Evolutionary conservation across 169 alveolate genomes (phyloP), one percentile per base, ranked within the genome.

Genomic region (Plasmodium relictum): DNA sequence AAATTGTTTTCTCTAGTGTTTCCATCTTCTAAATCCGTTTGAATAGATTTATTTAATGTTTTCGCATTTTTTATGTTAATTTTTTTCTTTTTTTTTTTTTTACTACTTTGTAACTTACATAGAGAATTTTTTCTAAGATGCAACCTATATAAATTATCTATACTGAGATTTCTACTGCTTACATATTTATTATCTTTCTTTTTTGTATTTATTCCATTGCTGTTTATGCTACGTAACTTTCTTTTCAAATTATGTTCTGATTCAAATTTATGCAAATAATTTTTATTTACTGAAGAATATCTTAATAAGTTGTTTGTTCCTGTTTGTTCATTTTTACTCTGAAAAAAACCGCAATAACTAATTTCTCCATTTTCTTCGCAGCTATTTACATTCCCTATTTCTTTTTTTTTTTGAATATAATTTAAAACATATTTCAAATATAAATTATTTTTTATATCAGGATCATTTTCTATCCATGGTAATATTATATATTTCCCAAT

Each of bases 401-500:
- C 14, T 52, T 31, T 44, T 26, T 44, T 66, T 12, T 59, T 74
- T n/a, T 56, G 66, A 6, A 52, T 14, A 56, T 52, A 44, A 58
- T 73, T 80, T 26, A 76, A 73, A 26, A 70, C 92, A 65, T 86
- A 69, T 44, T 89, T 86, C 16, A 89, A 8, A 59, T 86, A 93
- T 37, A 90, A 56, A 48, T 93, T 93, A 26, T 88, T 73, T 62
- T 66, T 50, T 42, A 93, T 89, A 73, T 93, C 95, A 10, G 85
- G 88, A 50, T 93, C 95, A 31, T 89, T 89, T 18, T 92, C 95
- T 12, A 78, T 83, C 95, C 95, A 93, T 20, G 95, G 95, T 54
- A 93, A 39, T 73, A 93, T 93, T 66, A 91, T 66, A 37, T 87
- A 89, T 50, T 74, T 88, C 6, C 95, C 95, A n/a, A 93, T 91